These are phyloP conservation scores for Phytophthora pini DNA, from an alignment of 352 stramenopile genomes.

Conservation along the genomic window DNA sequence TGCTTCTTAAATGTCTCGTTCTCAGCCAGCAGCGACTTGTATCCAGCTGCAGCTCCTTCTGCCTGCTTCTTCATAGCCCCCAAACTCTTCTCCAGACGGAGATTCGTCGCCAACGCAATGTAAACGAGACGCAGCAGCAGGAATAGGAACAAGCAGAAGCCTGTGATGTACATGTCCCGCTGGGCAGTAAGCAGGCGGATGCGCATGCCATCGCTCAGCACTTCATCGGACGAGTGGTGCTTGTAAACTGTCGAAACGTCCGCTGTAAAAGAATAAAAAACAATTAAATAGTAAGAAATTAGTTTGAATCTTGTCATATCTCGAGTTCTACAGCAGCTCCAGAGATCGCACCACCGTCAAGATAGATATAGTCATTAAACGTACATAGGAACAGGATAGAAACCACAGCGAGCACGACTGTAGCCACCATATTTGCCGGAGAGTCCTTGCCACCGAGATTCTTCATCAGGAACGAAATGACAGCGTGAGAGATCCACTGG, in stretches of 20 bases:
- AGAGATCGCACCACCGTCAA: neutral
- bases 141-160: constrained; percentile 87
- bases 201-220: constrained; percentile 78
- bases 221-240: constrained; percentile 59
- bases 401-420: constrained; percentile 64
- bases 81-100: constrained; percentile 75
- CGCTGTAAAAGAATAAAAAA: constrained; percentile 39
- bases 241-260: constrained; percentile 80
- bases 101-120: constrained; percentile 67
- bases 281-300: constrained; percentile 6
- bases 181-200: constrained; percentile 80
- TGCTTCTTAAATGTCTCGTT: constrained; percentile 75
- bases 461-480: constrained; percentile 67
- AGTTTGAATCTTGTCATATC: constrained; percentile 15
- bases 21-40: constrained; percentile 73
- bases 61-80: constrained; percentile 82
- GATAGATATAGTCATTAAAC: constrained; percentile 17
- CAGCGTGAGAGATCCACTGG: constrained; percentile 54
- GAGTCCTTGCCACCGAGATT: constrained; percentile 56
- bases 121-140: constrained; percentile 84
- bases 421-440: constrained; percentile 47
- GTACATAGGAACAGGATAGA: constrained; percentile 79
- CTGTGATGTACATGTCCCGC: constrained; percentile 89
- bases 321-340: constrained; percentile 12
- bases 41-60: constrained; percentile 65